phyloP scores from a whole-genome alignment of 768 basidiomycete species.

The Plicaturopsis crispa region DNA sequence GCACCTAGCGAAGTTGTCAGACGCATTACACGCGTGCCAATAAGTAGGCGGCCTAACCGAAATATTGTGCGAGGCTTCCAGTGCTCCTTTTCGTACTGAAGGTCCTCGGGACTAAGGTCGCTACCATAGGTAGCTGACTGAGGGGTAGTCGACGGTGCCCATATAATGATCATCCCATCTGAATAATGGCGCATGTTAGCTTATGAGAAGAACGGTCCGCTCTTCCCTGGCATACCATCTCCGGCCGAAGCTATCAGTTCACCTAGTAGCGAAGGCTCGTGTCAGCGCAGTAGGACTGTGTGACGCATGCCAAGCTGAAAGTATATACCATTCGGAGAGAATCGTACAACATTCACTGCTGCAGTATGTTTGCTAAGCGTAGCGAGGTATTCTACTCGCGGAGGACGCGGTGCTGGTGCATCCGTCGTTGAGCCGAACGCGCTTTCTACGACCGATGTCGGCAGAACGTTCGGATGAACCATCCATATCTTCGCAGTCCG shows the following conservation, averaged over 20 bases:
- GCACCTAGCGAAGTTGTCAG: slow-evolving; percentile 45
- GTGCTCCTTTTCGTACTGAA: slow-evolving; percentile 87
- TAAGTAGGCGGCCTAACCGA: slow-evolving; percentile 37
- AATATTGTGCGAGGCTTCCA: slow-evolving; percentile 90
- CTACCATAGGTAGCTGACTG: slow-evolving; percentile 74
- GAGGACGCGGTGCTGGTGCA: slow-evolving; percentile 40
- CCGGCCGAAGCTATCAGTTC: slow-evolving; percentile 94
- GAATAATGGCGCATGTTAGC: too few relatives aligned
- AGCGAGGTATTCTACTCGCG: slow-evolving; percentile 94
- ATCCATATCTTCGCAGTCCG: slow-evolving; percentile 70
- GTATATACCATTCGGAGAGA: slow-evolving; percentile 82
- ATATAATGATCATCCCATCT: slow-evolving; percentile 98
- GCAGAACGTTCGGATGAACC: slow-evolving; percentile 86
- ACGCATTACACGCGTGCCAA: background rate
- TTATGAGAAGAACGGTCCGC: too few relatives aligned
- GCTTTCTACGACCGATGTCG: slow-evolving; percentile 41
- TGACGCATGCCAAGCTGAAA: slow-evolving; percentile 3
- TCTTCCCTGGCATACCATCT: slow-evolving; percentile 89
- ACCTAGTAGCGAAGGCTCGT: slow-evolving; percentile 38
- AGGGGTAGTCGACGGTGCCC: slow-evolving; percentile 77
- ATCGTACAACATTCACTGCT: slow-evolving; percentile 93
- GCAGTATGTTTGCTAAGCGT: slow-evolving; percentile 91
- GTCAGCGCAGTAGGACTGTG: too few relatives aligned
- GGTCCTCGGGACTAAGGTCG: slow-evolving; percentile 68
- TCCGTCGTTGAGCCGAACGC: slow-evolving; percentile 12